Conservation (phyloP, 2,329 filamentous ascomycete species). For the Aspergillus pseudonomiae region DNA sequence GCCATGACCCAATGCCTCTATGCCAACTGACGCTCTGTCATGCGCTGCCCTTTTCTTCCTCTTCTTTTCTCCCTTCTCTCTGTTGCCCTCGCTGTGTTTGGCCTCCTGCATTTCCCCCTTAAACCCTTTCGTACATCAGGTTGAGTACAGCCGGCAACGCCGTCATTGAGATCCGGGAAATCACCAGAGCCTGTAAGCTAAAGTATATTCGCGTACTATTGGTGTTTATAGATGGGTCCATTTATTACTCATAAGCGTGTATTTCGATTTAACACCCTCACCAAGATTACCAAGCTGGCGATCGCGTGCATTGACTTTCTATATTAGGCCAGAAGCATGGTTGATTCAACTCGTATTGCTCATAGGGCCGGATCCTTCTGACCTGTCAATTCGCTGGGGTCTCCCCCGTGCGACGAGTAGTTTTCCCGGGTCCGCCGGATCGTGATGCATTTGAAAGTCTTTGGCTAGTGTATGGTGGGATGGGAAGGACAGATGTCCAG, state of each 20-base stretch:
- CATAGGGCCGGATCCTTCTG: not conserved
- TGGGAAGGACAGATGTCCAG: not conserved
- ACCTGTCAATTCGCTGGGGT: constrained; percentile 1
- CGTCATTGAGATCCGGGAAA: not conserved
- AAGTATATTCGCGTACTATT: not conserved
- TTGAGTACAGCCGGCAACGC: not conserved
- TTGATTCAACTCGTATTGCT: not conserved
- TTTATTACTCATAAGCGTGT: not conserved
- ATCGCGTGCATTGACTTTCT: constrained; percentile 1
- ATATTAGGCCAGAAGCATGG: not conserved
- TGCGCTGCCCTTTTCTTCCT: not conserved
- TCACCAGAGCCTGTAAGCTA: not conserved
- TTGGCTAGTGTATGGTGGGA: not conserved
- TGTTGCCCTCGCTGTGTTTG: not conserved
- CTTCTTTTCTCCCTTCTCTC: not conserved
- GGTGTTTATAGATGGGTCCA: not conserved
- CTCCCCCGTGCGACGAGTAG: constrained; percentile 8
- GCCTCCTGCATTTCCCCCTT: not conserved
- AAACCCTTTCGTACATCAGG: not conserved
- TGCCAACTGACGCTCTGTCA: not conserved
- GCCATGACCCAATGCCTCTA: not conserved
- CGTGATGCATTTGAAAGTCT: not conserved
- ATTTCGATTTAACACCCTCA: not conserved
- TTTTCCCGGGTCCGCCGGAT: not conserved
- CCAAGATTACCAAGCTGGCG: not conserved